Base-by-base conservation (phyloP, 805 yeast species). In the Candida oleophila region DNA sequence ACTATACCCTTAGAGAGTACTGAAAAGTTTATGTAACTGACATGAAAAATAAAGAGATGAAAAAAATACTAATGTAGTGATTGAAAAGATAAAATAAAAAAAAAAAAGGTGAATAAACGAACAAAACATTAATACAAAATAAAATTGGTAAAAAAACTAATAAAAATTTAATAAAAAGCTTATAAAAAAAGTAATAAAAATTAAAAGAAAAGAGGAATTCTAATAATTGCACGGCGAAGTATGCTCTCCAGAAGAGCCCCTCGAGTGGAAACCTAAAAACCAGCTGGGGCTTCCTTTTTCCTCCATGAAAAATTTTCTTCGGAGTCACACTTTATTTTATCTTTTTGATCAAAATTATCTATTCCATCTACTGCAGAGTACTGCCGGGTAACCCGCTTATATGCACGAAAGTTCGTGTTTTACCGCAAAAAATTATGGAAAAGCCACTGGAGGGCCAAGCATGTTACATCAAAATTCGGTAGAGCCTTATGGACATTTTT, bases 301-400 rank as follows among this genome's bases (percentile, higher is more conserved):
- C n/a, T 4, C 36, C 5, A 15, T 8, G 36, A 33, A 33, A 33
- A 33, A 8, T 15, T 14, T 15, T 33, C 30, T 25, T 25, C 30
- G 30, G 30, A 25, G 30, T 25, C 30, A 25, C 30, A 25, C 30
- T 7, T n/a, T n/a, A 25, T 25, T 35, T 22, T 25, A 44, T 44
- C 47, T 39, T 44, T 44, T 44, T 44, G 44, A 44, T 44, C 41
- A 40, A 37, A 20, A 36, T 43, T 43, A 43, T 43, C 45, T 43
- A 18, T 43, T 43, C 32, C 41, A 43, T 43, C 45, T 28, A 12
- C 16, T 36, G 43, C 43, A 35, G 25, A 19, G n/a, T 25, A 12
- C 2, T 4, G 41, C 45, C 45, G 40, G 41, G 41, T 35, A 43
- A 43, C 41, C 3, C 14, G 19, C 9, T 37, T 33, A 21, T 37